Evolutionary conservation across 441 rosid genomes (phyloP), one percentile per base, ranked within the genome.

Genomic region (Lepidium campestre): DNA sequence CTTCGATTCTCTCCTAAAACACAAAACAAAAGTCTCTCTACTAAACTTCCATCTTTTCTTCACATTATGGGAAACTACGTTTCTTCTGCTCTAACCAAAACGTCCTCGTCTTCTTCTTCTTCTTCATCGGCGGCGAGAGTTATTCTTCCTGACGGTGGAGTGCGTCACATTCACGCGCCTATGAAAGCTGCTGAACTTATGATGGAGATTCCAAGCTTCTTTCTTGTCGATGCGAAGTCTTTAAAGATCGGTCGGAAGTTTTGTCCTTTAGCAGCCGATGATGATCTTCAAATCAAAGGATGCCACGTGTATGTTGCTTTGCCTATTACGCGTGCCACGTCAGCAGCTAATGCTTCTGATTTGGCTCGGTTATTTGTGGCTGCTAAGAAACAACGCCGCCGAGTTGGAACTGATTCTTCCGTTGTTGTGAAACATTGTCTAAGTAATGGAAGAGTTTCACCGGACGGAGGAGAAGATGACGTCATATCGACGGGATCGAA

Each of bases 141-240:
- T 29, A 66, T 91, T 40, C 77, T 88, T 14, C 97, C 96, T 0
- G 58, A 75, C 17, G 89, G 97, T 3, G 86, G 85, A 70, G 63
- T 88, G 67, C 77, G 73, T 54, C 76, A 78, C n/a, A 37, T 86
- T 67, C 54, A 65, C 37, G 69, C 60, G 4, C 89, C 86, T 27
- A 76, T 71, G 22, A 87, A 82, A 71, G 97, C 86, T 0, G 97
- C 94, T 0, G 97, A 91, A 83, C 74, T 89, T 7, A 91, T 91
- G 97, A 71, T 91, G 37, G 97, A 91, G 66, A 75, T 75, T 0
- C 96, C 96, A 0, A 89, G 79, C 61, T 84, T 68, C 84, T 91
- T 91, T 83, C 68, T 89, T 34, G 83, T 79, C 0, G 80, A 89
- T 63, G 34, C 86, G 0, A 78, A 67, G 17, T 80, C 90, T 1